Base-by-base conservation (phyloP, 768 basidiomycete species). In the Leccinum fibrillosum region DNA sequence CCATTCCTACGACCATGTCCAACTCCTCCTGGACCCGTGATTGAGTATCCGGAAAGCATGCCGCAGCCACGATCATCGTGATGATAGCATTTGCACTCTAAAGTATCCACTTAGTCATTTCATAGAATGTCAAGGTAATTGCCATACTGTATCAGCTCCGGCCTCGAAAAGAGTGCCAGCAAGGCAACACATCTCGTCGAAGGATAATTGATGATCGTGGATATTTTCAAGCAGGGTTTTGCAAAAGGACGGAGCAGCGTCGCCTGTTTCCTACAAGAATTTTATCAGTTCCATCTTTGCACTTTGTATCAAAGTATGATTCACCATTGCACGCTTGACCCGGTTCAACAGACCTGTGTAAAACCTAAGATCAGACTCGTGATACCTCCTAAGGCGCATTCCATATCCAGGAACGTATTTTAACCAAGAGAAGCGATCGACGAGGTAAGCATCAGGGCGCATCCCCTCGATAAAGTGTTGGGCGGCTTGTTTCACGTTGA, bases 81-180 rank as follows among this genome's bases (percentile, higher is more conserved):
- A 84, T 80, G 6, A 69, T 13, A 23, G 21, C 52, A 51, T 39
- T 28, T 2, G 57, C 34, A 52, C n/a, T 57, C 59, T 49, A 42
- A 5, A 7, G 1, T 23, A n/a, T 25, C 6, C 1, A 32, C 10
- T 50, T 15, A 54, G 52, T 34, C 11, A 1, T 21, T 25, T 7
- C 8, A 8, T 4, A 19, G 4, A 7, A 2, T 0, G 1, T 4
- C 2, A 21, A 4, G 10, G 7, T 5, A 53, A 21, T 23, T 3
- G 10, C 11, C 39, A 58, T 54, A 75, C 77, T 44, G 85, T 86
- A 57, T 84, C 86, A 0, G 79, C 79, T 4, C 85, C 85, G 10
- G 84, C 85, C 47, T 82, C 85, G 60, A 84, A 86, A 67, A 86
- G 76, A 26, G 77, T 77, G 2, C 86, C 86, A 1, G 81, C 79